These are phyloP conservation scores for Tulasnella sp. DNA, from an alignment of 768 basidiomycete genomes.

Conservation along the genomic window DNA sequence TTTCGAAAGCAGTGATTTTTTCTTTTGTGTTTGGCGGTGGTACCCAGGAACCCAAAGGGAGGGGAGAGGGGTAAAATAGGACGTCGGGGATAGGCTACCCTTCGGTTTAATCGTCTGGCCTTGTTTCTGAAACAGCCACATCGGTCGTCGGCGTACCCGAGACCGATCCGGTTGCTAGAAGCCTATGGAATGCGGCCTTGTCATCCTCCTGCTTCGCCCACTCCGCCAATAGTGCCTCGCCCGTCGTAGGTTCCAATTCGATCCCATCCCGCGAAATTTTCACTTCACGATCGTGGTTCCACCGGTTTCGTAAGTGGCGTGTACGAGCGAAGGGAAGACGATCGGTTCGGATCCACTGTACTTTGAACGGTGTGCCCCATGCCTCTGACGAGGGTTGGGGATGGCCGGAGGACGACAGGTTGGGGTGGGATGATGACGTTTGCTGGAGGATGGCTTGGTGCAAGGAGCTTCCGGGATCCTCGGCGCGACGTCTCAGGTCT, in stretches of 20 bases:
- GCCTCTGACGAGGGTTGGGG: background rate
- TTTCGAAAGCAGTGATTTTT: background rate
- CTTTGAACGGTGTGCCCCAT: constrained; percentile 70
- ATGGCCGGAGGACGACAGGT: background rate
- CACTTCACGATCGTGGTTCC: constrained; percentile 77
- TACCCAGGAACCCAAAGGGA: background rate
- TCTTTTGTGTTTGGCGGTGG: background rate
- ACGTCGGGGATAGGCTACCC: background rate
- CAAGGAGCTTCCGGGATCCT: constrained; percentile 3
- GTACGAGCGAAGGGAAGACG: constrained; percentile 64
- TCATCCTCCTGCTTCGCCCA: constrained; percentile 34
- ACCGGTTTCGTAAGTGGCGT: constrained; percentile 75
- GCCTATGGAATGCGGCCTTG: background rate
- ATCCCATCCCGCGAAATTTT: constrained; percentile 85
- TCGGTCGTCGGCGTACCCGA: background rate
- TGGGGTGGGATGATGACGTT: background rate
- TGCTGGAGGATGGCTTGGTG: background rate
- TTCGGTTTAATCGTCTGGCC: background rate
- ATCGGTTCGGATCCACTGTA: constrained; percentile 69
- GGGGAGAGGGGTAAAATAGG: background rate
- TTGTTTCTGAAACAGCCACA: background rate
- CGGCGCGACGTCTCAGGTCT: background rate
- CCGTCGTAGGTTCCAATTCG: constrained; percentile 72
- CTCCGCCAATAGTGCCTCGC: constrained; percentile 53
- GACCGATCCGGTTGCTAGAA: background rate